Evolutionary conservation across 2,329 filamentous ascomycete species (phyloP), one percentile per base, ranked within the genome.

Genomic region (Daldinia sp.): DNA sequence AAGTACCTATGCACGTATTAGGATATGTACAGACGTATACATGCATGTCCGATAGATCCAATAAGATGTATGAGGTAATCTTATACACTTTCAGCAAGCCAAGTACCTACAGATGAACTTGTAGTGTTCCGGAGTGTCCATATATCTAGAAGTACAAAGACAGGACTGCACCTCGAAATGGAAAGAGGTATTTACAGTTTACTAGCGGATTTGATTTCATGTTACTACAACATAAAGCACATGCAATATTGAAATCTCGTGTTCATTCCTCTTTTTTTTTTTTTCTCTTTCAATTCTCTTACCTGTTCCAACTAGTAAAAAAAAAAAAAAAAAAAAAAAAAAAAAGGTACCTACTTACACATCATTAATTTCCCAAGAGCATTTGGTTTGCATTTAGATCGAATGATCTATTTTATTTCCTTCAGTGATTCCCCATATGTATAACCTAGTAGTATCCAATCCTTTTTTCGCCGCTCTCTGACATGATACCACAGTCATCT

Each of bases 401-500:
- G 51, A 54, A 54, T 15, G 51, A 54, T 56, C 28, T 42, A 28
- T 56, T 56, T 56, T 42, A 28, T 56, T 56, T 56, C 33, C 35
- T 56, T 20, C 20, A 42, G 35, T 28, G 12, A 23, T 56, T 56
- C 23, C 53, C 35, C 20, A 37, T 18, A 20, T 13, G 51, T 23
- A 30, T 30, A 28, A 5, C 26, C 26, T 30, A 33, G 26, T 51
- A 10, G 9, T 26, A 51, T 51, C 46, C 46, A 51, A 33, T 51
- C 46, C 46, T 20, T 51, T 51, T 33, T 51, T 33, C 46, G 46
- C 37, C 4, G 23, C 33, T 23, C 39, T 41, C 23, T 42, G 9
- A 58, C 26, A 46, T 58, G 35, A 54, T 56, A 44, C 60, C 50
- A 61, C 42, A 55, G 10, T 55, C 55, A 63, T 66, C 39, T 63